These are phyloP conservation scores for Terana coerulea DNA, from an alignment of 768 basidiomycete species.

Conservation along the genomic window DNA sequence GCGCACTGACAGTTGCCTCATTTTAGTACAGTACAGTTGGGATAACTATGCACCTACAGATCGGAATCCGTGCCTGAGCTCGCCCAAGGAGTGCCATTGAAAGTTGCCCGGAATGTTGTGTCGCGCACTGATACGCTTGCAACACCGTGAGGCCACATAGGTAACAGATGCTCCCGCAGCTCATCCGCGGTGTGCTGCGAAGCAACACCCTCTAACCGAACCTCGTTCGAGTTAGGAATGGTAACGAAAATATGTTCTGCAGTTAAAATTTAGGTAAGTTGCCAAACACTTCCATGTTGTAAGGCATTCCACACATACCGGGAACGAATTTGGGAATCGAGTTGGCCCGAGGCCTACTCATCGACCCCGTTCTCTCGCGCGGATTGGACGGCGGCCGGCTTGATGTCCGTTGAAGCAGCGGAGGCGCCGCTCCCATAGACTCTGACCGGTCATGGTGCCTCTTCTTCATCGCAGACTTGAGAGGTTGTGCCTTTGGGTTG, in stretches of 20 bases:
- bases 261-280: neutral
- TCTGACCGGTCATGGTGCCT: constrained; percentile 23
- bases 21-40: constrained; percentile 7
- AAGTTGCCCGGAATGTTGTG: constrained; percentile 37
- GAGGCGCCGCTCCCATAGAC: constrained; percentile 7
- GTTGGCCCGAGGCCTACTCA: constrained; percentile 27
- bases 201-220: constrained; percentile 42
- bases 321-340: constrained; percentile 26
- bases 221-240: constrained; percentile 61
- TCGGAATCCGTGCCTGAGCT: constrained; percentile 49
- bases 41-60: constrained; percentile 38
- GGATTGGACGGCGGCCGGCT: constrained; percentile 14
- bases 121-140: constrained; percentile 28
- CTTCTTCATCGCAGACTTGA: constrained; percentile 62
- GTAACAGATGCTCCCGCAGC: constrained; percentile 51
- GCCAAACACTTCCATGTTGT: neutral
- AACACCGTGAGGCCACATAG: constrained; percentile 67
- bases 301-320: constrained; percentile 17
- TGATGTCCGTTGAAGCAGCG: constrained; percentile 8
- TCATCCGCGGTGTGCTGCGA: constrained; percentile 57
- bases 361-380: constrained; percentile 17
- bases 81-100: constrained; percentile 67
- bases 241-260: constrained; percentile 73
- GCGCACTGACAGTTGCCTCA: constrained; percentile 40
- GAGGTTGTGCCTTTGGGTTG: constrained; percentile 24